Evolutionary conservation across 2,329 filamentous ascomycete genomes (phyloP), one percentile per base, ranked within the genome.

Genomic region (Metarhizium brunneum): DNA sequence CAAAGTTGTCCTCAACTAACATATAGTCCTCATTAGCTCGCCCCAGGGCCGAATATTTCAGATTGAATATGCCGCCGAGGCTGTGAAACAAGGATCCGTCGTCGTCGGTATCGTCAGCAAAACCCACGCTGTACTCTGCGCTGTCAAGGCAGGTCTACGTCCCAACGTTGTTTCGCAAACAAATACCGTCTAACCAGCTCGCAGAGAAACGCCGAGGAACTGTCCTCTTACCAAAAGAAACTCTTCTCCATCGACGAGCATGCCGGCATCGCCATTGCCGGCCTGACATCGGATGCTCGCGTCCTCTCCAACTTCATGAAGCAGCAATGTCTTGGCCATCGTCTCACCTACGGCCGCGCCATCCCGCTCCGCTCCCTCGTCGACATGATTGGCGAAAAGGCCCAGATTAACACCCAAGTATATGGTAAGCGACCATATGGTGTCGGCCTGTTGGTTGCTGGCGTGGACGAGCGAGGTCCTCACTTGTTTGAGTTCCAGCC

Each of bases 261-360:
- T 75, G 87, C 94, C 66, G 94, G 92, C 64, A 86, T 99, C 67
- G 91, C 92, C 67, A 95, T 99, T 67, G 94, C 94, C 63, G 94
- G 94, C 65, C 89, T 99, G 60, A 94, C 94, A 63, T 96, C 92
- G 57, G 94, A 99, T 74, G 94, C 92, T 69, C 94, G 94, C 68
- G 94, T 99, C 65, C 91, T 99, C 65, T 96, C 92, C 80, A 99
- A 99, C 84, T 99, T 96, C 80, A 97, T 99, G 92, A 97, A 96
- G 80, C 91, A 96, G 77, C 94, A 97, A 77, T 95, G 90, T 61
- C 90, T 99, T 67, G 88, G 90, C 67, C 92, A 94, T 66, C 91
- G 92, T 72, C 86, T 99, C 66, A 96, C 91, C 56, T 97, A 96
- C 78, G 92, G 90, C 75, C 92, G 94, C 63, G 85, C 92, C 63